Evolutionary conservation across 164 flowering plant genomes (phyloP), one percentile per base, ranked within the genome.

Genomic region (Piper longum): DNA sequence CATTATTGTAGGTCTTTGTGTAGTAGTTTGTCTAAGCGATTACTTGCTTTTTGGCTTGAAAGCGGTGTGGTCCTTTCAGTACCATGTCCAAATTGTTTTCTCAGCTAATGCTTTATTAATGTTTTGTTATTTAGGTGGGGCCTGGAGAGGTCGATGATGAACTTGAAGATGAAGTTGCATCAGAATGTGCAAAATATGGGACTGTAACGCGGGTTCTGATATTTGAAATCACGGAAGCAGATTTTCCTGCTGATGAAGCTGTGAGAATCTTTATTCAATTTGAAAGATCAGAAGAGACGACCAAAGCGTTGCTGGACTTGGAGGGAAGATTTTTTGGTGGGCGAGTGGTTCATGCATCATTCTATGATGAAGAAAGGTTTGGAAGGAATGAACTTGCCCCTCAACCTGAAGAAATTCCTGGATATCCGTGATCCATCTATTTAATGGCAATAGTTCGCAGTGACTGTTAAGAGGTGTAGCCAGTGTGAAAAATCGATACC

Each of bases 141-240:
- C 97, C 97, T 41, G 97, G 99, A 43, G 97, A 91, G 77, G 97
- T 95, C 43, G 99, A 91, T 71, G 99, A 95, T 73, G 97, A 91
- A 65, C 79, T 95, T 48, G 99, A 95, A 75, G 97, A 86, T 1
- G 99, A 95, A 78, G 93, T 91, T 59, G 97, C 81, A 41, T 86
- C 91, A 62, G 97, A 95, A 71, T 89, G 99, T 62, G 77, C 90
- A 4, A 95, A 95, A 67, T 87, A 88, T 67, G 97, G 99, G 19
- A 84, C 82, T 3, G 99, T 95, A n/a, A 91, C 97, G 2, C 83
- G 95, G 43, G 97, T 91, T 43, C 86, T 95, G 41, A 95, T 95
- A 69, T 95, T 85, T 74, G 97, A 91, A 78, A 87, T 91, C 42
- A 89, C 97, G 61, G 99, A 95, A 67, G 83, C 85, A 40, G 82